A percentile compares a stretch with the other conserved stretches of the same genome.
phyloP scores from a whole-genome alignment of 2,329 filamentous ascomycete genomes.

The Colletotrichum kahawae region DNA sequence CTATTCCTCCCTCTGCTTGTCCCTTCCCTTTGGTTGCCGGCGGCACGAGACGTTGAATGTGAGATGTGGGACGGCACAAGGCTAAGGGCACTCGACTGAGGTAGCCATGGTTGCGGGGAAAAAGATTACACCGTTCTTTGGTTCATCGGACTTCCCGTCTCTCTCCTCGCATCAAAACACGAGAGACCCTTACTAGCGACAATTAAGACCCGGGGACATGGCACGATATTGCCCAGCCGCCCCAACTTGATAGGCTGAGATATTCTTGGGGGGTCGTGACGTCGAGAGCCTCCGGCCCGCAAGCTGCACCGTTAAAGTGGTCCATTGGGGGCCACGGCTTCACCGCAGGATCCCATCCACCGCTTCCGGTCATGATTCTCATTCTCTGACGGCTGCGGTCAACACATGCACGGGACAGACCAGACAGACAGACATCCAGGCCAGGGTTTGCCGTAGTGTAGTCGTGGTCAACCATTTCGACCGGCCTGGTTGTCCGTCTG shows the following conservation, averaged over 20 bases:
- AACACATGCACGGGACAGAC: neutral
- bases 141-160: constrained; percentile 10
- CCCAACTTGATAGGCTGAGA: neutral
- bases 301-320: neutral
- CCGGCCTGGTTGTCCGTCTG: neutral
- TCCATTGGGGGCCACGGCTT: neutral
- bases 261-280: neutral
- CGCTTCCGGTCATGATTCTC: neutral
- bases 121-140: neutral
- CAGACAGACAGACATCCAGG: neutral
- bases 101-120: constrained; percentile 9
- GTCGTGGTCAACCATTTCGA: neutral
- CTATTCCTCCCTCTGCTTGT: neutral
- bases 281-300: neutral
- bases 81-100: neutral
- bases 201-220: constrained; percentile 7
- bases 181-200: neutral
- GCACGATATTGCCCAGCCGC: neutral
- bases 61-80: neutral
- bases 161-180: neutral
- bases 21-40: neutral
- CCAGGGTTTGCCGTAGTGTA: neutral
- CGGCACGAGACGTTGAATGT: neutral
- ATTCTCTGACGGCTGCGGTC: neutral
- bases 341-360: neutral